Conservation (phyloP, 2,329 filamentous ascomycete genomes). For the Neonectria neomacrospora region DNA sequence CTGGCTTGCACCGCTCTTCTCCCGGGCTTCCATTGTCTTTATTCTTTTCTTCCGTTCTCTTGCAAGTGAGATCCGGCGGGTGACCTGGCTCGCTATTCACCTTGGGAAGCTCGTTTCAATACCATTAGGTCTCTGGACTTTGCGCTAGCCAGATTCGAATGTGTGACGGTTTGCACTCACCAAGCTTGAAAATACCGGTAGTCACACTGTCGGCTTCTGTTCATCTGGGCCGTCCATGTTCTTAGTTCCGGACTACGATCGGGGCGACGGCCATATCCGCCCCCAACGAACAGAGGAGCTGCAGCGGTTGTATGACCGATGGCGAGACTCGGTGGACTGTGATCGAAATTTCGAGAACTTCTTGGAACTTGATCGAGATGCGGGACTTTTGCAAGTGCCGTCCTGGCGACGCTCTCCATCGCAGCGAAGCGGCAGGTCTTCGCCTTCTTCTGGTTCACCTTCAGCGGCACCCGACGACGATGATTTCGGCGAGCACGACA, state of each 20-base stretch:
- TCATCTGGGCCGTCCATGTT: conserved; percentile 7
- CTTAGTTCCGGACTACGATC: neutral
- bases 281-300: conserved; percentile 23
- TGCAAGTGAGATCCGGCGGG: neutral
- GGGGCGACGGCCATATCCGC: neutral
- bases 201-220: neutral
- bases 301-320: conserved; percentile 28
- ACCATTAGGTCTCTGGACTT: neutral
- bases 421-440: conserved; percentile 9
- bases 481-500: neutral
- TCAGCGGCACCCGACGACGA: conserved; percentile 6
- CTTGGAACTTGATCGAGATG: neutral
- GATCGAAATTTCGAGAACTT: conserved; percentile 10
- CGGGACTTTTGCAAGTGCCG: conserved; percentile 3
- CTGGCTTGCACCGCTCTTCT: neutral
- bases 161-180: neutral
- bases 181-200: neutral
- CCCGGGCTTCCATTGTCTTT: neutral
- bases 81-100: neutral
- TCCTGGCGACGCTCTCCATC: conserved; percentile 12
- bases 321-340: conserved; percentile 22
- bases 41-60: neutral
- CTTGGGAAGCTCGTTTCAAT: neutral
- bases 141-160: neutral
- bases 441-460: conserved; percentile 7